phyloP scores from a whole-genome alignment of 495 filamentous ascomycete species.

The Talaromyces liani region DNA sequence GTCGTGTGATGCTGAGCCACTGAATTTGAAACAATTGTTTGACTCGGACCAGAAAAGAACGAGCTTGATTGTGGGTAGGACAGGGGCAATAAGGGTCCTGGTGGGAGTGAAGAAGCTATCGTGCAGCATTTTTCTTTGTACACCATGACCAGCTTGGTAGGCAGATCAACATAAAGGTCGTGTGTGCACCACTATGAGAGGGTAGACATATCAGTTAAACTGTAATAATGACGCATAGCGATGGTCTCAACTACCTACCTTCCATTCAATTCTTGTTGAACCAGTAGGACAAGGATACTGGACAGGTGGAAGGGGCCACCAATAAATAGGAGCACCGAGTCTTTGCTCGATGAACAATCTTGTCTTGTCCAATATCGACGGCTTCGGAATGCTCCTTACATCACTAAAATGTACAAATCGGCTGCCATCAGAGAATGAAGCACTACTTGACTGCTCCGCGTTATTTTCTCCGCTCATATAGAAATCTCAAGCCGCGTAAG shows the following conservation, averaged over 20 bases:
- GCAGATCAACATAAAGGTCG: neutral
- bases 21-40: neutral
- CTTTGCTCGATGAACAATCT: neutral
- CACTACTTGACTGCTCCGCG: neutral
- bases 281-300: neutral
- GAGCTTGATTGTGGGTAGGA: neutral
- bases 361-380: neutral
- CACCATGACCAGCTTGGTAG: neutral
- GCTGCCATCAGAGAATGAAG: neutral
- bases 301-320: neutral
- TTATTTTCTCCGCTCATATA: no score
- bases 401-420: neutral
- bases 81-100: neutral
- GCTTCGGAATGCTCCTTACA: neutral
- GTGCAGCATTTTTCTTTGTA: neutral
- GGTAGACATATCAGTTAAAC: neutral
- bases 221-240: neutral
- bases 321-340: neutral
- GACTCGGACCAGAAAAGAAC: neutral
- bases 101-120: neutral
- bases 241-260: neutral
- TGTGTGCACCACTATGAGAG: neutral
- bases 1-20: neutral
- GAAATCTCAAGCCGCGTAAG: no score
- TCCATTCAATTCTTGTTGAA: neutral